Conservation (phyloP, 768 basidiomycete species). For the Pleurotus djamor region DNA sequence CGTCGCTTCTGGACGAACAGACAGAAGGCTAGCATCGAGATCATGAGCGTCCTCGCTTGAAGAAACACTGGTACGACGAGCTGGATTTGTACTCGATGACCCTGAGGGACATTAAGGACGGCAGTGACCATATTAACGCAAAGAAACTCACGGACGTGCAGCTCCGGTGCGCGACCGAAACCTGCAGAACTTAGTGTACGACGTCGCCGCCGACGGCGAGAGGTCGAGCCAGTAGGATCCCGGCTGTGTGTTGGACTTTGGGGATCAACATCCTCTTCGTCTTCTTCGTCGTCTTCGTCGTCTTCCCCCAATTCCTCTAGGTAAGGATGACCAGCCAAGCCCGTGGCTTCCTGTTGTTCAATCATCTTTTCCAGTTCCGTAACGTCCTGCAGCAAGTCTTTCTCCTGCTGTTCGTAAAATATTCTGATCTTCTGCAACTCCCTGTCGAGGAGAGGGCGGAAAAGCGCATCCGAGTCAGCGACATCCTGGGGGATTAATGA, state of each 20-base stretch:
- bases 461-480: constrained; percentile 52
- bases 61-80: constrained; percentile 17
- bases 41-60: constrained; percentile 36
- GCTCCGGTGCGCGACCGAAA: constrained; percentile 4
- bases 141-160: background rate
- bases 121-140: background rate
- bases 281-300: constrained; percentile 55
- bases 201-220: constrained; percentile 19
- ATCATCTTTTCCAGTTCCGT: constrained; percentile 57
- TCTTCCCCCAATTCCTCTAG: constrained; percentile 62
- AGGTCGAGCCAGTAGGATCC: constrained; percentile 16
- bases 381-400: constrained; percentile 64
- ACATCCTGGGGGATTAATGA: constrained; percentile 45
- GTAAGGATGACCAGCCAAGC: constrained; percentile 43
- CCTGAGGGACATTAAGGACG: background rate
- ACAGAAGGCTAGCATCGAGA: constrained; percentile 35
- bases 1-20: constrained; percentile 9
- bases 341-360: constrained; percentile 56
- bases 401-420: constrained; percentile 81
- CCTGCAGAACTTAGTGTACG: constrained; percentile 28
- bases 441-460: constrained; percentile 73
- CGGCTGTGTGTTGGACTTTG: constrained; percentile 27
- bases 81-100: constrained; percentile 2
- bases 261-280: constrained; percentile 34
- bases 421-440: constrained; percentile 78